Evolutionary conservation across 441 rosid species (phyloP).

Genomic region (Erodium chrysanthum): DNA sequence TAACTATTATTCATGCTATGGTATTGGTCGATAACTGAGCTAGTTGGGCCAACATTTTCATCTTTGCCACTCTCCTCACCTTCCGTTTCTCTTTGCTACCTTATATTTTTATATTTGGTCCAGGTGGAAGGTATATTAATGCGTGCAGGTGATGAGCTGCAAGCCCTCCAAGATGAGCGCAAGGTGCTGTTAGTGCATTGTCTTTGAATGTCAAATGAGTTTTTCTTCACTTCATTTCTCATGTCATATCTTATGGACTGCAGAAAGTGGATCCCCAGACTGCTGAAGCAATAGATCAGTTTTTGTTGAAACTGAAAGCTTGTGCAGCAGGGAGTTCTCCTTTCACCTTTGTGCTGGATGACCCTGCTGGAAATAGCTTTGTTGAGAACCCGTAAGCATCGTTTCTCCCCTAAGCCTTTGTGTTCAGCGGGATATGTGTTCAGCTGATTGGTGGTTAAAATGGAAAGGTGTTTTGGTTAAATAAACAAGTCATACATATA

Average conservation of each 20-base stretch:
- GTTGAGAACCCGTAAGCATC: conserved; percentile 85
- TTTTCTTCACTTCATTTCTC: conserved; percentile 6
- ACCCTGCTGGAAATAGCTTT: conserved; percentile 95
- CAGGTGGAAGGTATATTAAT: conserved; percentile 79
- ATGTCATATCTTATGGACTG: conserved; percentile 11
- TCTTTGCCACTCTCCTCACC: background rate
- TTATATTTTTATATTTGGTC: conserved; percentile 11
- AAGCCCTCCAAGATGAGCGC: conserved; percentile 86
- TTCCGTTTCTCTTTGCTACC: background rate
- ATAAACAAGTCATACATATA: background rate
- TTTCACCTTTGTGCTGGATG: conserved; percentile 76
- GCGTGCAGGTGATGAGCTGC: conserved; percentile 72
- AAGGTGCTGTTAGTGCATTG: conserved; percentile 34
- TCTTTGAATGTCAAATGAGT: conserved; percentile 4
- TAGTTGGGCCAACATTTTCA: background rate
- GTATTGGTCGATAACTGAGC: background rate
- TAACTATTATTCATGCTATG: background rate
- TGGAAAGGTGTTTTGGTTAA: conserved; percentile 6
- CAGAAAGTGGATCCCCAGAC: conserved; percentile 86
- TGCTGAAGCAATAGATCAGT: conserved; percentile 82
- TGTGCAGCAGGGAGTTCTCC: conserved; percentile 57
- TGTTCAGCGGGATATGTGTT: background rate
- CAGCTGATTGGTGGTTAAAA: conserved; percentile 8
- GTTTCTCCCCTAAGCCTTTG: background rate
- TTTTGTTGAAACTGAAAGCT: conserved; percentile 66